Conservation (phyloP, 2,329 filamentous ascomycete genomes). For the Erysiphe pisi region DNA sequence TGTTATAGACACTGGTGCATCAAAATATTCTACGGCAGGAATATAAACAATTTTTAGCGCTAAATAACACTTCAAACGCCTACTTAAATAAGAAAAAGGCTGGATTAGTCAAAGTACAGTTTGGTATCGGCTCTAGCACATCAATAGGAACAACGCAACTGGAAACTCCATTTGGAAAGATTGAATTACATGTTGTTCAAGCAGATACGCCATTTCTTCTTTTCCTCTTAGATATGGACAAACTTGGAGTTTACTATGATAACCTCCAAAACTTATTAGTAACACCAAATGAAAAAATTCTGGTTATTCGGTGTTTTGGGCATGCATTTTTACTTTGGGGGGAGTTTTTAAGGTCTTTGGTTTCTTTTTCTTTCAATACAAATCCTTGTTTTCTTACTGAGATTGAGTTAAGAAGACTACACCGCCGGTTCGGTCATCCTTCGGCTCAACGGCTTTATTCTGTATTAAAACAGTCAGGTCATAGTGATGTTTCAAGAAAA, state of each 20-base stretch:
- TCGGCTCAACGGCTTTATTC: not conserved
- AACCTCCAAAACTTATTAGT: not conserved
- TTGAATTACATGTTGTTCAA: not conserved
- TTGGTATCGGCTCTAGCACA: not conserved
- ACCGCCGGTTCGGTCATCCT: not conserved
- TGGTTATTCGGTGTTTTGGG: not conserved
- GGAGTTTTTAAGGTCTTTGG: not conserved
- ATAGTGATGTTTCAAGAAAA: not conserved
- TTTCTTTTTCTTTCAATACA: not conserved
- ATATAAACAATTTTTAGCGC: slow-evolving; percentile 2
- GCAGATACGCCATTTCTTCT: not conserved
- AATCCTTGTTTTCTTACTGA: not conserved
- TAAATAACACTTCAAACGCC: not conserved
- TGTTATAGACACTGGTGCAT: not conserved
- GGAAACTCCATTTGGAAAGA: not conserved
- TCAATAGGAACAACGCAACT: not conserved
- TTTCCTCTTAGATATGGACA: not conserved
- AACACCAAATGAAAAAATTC: not conserved
- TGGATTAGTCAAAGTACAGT: not conserved
- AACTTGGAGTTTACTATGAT: not conserved
- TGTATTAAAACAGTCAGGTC: not conserved
- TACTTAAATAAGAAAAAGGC: not conserved
- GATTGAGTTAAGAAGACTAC: too few relatives aligned
- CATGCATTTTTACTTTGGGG: not conserved
- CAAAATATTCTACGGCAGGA: not conserved